Evolutionary conservation across 345 rosid species (phyloP), one percentile per base, ranked within the genome.

Genomic region (Streptanthus diversifolius): DNA sequence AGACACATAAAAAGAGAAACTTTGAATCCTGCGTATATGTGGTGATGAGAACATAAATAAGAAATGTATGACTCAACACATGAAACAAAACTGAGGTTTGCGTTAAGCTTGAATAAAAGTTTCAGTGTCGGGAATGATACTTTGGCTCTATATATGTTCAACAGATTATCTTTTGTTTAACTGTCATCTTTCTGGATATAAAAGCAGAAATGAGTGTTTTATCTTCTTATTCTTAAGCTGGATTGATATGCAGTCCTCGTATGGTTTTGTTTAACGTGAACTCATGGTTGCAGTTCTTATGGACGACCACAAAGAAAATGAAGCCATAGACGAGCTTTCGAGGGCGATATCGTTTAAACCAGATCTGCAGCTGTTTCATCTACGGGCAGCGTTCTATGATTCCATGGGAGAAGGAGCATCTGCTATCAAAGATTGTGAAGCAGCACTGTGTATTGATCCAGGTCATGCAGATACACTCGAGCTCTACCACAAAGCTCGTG

Each of bases 241-340:
- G 7, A 53, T 18, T 0, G 54, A 12, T 55, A 13, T 41, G 63
- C n/a, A 41, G 21, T 68, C 13, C 15, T 41, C 17, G 14, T 17
- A 29, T 69, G 65, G 56, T 45, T 45, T 45, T n/a, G 51, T 17
- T 2, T 17, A 45, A 47, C 13, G 24, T 18, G 27, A 69, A 63
- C 27, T 25, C 41, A 53, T 76, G 70, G 59, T 68, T 62, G 66
- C 89, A 95, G 99, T 92, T 77, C 82, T 92, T 45, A 95, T 95
- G 99, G 99, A 95, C 61, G 95, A 90, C 74, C 97, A 87, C 82
- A 88, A 83, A 80, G 99, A 92, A 82, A 87, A 51, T 3, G 96
- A 92, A 77, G 99, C 99, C 35, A 84, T 95, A 71, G 68, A 63
- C 14, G 97, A 95, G 90, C 97, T 95, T 33, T 74, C 96, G 17